Evolutionary conservation across 768 basidiomycete species (phyloP), one percentile per base, ranked within the genome.

Genomic region (Macrolepiota fuliginosa): DNA sequence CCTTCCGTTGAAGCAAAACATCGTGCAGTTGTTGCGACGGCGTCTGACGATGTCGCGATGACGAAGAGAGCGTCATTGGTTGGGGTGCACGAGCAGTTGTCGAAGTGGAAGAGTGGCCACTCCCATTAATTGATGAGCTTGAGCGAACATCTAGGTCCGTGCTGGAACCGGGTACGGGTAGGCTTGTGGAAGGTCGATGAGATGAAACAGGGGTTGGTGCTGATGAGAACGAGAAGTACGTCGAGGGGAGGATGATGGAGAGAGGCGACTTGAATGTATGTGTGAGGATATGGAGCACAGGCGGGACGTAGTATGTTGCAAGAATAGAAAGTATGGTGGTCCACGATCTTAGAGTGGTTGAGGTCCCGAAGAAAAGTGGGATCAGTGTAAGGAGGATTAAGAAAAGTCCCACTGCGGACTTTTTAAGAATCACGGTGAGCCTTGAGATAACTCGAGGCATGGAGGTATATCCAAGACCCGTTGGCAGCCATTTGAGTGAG

Each of bases 221-320:
- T 22, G 27, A 13, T 2, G 47, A 36, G 37, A 29, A 12, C 6
- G 60, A 47, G 75, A 39, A 69, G 69, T 52, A 67, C 51, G 37
- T 70, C 68, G 19, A 61, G 27, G 87, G 89, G 39, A 94, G 82
- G 58, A 96, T 81, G 68, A 97, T 97, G 0, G 91, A 79, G 2
- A 95, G 79, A 1, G 95, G 95, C 2, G 87, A 85, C 61, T 87
- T 86, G 76, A 97, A 88, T 69, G 92, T 87, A 76, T 96, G 94
- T 3, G 87, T 85, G 27, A 82, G 81, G 65, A 96, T 85, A 74
- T 96, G 94, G 57, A 91, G 74, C 53, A 93, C 68, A 15, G 92
- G 90, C 83, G 90, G 88, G 1, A 90, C 71, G 55, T 88, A 73
- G 71, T 86, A 92, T 10, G 86, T 84, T 4, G 84, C 79, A 55